phyloP scores from a whole-genome alignment of 169 alveolate genomes.

The Eimeria brunetti region DNA sequence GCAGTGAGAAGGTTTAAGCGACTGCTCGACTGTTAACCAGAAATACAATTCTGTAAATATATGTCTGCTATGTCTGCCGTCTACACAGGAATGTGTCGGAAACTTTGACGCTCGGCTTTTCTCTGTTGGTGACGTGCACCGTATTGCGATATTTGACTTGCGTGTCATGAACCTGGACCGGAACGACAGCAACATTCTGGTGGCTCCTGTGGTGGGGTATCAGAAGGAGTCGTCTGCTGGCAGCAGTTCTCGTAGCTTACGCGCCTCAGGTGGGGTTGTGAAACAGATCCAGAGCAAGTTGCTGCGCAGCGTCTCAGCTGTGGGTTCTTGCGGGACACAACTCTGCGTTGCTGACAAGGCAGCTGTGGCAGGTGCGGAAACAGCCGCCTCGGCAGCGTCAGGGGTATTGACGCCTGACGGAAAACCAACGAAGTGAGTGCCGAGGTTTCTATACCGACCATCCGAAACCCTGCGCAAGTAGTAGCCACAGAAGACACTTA shows the following conservation, averaged over 20 bases:
- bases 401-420: conserved; percentile 85
- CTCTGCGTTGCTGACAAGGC: conserved; percentile 56
- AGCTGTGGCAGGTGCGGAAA: conserved; percentile 56
- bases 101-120: conserved; percentile 96
- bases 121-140: conserved; percentile 97
- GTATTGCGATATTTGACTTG: conserved; percentile 97
- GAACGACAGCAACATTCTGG: conserved; percentile 98
- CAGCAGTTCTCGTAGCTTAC: conserved; percentile 61
- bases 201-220: conserved; percentile 85
- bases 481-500: background rate
- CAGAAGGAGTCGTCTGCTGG: conserved; percentile 80
- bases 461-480: background rate
- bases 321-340: conserved; percentile 60
- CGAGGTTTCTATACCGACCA: background rate
- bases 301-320: conserved; percentile 66
- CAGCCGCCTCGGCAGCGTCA: conserved; percentile 59
- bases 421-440: conserved; percentile 82
- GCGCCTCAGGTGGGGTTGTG: conserved; percentile 68
- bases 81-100: conserved; percentile 95
- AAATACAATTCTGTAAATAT: no score
- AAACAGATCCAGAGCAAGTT: conserved; percentile 57
- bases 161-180: conserved; percentile 98
- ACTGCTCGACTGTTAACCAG: no score
- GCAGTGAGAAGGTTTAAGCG: no score
- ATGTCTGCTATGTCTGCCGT: background rate